These are phyloP conservation scores for Hypoxylon lienhwacheense DNA, from an alignment of 495 filamentous ascomycete species.

Conservation along the genomic window DNA sequence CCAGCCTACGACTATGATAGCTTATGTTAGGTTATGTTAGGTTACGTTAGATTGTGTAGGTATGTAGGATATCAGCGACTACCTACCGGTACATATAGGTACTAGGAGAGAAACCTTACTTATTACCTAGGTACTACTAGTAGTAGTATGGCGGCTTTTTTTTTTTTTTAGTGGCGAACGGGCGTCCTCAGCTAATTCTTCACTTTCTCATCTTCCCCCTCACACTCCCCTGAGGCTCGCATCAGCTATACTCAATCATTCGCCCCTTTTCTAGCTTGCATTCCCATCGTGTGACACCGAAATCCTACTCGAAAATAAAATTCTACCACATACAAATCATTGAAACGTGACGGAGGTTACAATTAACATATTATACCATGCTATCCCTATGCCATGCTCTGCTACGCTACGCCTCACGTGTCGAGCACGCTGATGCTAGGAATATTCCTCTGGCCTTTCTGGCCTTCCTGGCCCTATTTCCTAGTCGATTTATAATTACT, in stretches of 20 bases:
- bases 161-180: conserved; percentile 11
- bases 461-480: not conserved
- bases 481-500: conserved; percentile 38
- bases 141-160: too few relatives aligned
- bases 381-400: too few relatives aligned
- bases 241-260: conserved; percentile 13
- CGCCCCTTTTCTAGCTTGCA: conserved; percentile 4
- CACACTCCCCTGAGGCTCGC: too few relatives aligned
- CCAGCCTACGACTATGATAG: conserved; percentile 15
- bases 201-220: conserved; percentile 16
- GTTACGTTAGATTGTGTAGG: too few relatives aligned
- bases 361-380: too few relatives aligned
- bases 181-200: conserved; percentile 18
- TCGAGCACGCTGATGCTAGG: conserved; percentile 32
- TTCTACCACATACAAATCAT: too few relatives aligned
- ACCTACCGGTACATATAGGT: not conserved
- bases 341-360: too few relatives aligned
- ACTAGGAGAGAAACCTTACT: not conserved
- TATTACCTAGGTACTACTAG: too few relatives aligned
- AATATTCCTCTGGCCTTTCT: conserved; percentile 14
- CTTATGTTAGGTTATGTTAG: too few relatives aligned
- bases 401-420: conserved; percentile 24
- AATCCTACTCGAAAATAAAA: conserved; percentile 5
- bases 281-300: not conserved
- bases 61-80: conserved; percentile 19